These are phyloP conservation scores for Spergularia marina DNA, from an alignment of 148 eudicot genomes.

Conservation along the genomic window DNA sequence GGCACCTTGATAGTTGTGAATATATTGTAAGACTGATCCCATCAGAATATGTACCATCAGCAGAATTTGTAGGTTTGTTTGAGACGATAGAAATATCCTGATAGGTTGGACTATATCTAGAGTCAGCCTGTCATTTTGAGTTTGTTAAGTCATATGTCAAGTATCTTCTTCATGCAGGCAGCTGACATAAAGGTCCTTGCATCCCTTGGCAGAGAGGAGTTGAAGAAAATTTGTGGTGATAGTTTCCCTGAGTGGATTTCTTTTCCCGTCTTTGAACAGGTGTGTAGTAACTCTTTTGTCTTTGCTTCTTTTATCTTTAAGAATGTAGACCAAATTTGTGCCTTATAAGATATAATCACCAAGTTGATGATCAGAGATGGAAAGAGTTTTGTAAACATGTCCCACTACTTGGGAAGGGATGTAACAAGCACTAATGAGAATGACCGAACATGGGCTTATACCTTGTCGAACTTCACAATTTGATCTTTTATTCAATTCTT, in stretches of 20 bases:
- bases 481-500: neutral
- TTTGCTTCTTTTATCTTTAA: neutral
- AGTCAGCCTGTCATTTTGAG: conserved; percentile 1
- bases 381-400: neutral
- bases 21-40: neutral
- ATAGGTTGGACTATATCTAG: neutral
- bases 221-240: conserved; percentile 94
- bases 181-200: conserved; percentile 83
- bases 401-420: neutral
- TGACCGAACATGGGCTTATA: neutral
- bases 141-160: neutral
- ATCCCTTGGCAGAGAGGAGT: conserved; percentile 78
- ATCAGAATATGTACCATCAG: neutral
- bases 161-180: conserved; percentile 52
- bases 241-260: conserved; percentile 93
- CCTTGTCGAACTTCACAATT: neutral
- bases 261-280: conserved; percentile 96
- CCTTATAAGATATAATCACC: neutral
- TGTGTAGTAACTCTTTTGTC: conserved; percentile 19
- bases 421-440: neutral
- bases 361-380: neutral
- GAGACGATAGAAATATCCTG: neutral
- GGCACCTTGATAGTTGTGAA: neutral
- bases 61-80: neutral
- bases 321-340: neutral